Conservation (phyloP, 1,139 yeast genomes). For the Geotrichum siamense region DNA sequence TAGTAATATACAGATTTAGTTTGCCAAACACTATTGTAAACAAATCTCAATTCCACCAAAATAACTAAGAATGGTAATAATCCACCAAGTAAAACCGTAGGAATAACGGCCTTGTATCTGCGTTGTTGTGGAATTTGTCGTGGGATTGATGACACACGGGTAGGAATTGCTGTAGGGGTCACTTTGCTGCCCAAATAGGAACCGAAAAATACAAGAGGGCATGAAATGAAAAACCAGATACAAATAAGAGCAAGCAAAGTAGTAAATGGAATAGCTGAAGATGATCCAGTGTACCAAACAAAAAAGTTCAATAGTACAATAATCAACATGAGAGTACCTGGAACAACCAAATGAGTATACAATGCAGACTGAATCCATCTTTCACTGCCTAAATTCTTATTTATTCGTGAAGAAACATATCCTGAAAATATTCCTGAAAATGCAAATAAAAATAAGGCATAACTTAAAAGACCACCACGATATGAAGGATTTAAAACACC, state of each 20-base stretch:
- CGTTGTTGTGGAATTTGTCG: constrained; percentile 40
- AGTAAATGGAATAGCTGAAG: constrained; percentile 71
- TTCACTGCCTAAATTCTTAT: constrained; percentile 46
- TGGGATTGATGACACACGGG: constrained; percentile 32
- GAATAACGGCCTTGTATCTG: constrained; percentile 31
- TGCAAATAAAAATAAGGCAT: constrained; percentile 54
- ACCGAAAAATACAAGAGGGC: constrained; percentile 71
- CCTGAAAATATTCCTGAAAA: constrained; percentile 71
- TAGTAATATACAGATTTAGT: constrained; percentile 73
- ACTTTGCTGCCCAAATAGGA: constrained; percentile 51
- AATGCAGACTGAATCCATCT: constrained; percentile 26
- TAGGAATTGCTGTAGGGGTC: constrained; percentile 30
- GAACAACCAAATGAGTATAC: constrained; percentile 40
- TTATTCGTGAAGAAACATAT: constrained; percentile 56
- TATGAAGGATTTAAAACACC: constrained; percentile 53
- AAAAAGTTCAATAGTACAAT: constrained; percentile 56
- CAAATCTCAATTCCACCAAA: constrained; percentile 66
- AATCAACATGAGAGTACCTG: constrained; percentile 48
- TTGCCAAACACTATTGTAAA: constrained; percentile 72
- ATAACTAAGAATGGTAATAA: constrained; percentile 72
- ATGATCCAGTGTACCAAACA: constrained; percentile 71
- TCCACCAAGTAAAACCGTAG: constrained; percentile 45
- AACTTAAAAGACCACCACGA: constrained; percentile 58
- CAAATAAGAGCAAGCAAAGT: constrained; percentile 53
- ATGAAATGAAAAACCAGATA: constrained; percentile 55